These are phyloP conservation scores for Colletotrichum trifolii DNA, from an alignment of 2,329 filamentous ascomycete species.

Conservation along the genomic window DNA sequence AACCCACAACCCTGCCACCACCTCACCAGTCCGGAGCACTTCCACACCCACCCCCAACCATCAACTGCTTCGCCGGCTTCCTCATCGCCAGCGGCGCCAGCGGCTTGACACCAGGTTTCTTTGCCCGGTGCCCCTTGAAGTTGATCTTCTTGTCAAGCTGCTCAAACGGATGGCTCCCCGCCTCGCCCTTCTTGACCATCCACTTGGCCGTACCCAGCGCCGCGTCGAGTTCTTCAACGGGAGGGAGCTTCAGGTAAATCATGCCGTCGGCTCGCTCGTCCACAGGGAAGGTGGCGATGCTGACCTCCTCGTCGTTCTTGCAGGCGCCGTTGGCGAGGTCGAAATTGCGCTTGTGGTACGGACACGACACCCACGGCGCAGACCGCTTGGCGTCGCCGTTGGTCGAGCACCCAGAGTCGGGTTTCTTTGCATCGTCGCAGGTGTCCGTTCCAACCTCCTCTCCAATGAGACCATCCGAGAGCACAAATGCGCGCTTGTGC, in stretches of 20 bases:
- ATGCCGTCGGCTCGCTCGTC: slow-evolving; percentile 79
- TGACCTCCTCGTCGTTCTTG: slow-evolving; percentile 78
- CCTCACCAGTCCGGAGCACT: slow-evolving; percentile 59
- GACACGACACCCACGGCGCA: slow-evolving; percentile 84
- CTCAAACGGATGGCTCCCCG: slow-evolving; percentile 51
- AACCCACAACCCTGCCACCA: neutral
- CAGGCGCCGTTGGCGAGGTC: slow-evolving; percentile 79
- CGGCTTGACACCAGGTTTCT: slow-evolving; percentile 54
- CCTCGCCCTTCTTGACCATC: slow-evolving; percentile 80
- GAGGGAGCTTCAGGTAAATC: slow-evolving; percentile 84
- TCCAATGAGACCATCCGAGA: slow-evolving; percentile 86
- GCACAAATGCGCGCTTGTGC: slow-evolving; percentile 89
- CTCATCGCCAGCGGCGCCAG: slow-evolving; percentile 46
- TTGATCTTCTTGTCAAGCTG: slow-evolving; percentile 60
- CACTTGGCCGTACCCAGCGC: slow-evolving; percentile 83
- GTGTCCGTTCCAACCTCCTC: slow-evolving; percentile 58
- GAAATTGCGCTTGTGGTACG: slow-evolving; percentile 91
- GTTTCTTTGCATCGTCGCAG: slow-evolving; percentile 49
- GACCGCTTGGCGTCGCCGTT: slow-evolving; percentile 45
- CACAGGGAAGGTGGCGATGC: slow-evolving; percentile 83
- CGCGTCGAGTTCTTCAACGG: slow-evolving; percentile 82
- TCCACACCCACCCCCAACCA: slow-evolving; percentile 52
- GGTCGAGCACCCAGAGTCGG: slow-evolving; percentile 35
- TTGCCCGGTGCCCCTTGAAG: slow-evolving; percentile 56
- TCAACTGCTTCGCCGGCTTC: slow-evolving; percentile 52